phyloP scores from a whole-genome alignment of 345 rosid species.

The Aegle marmelos region DNA sequence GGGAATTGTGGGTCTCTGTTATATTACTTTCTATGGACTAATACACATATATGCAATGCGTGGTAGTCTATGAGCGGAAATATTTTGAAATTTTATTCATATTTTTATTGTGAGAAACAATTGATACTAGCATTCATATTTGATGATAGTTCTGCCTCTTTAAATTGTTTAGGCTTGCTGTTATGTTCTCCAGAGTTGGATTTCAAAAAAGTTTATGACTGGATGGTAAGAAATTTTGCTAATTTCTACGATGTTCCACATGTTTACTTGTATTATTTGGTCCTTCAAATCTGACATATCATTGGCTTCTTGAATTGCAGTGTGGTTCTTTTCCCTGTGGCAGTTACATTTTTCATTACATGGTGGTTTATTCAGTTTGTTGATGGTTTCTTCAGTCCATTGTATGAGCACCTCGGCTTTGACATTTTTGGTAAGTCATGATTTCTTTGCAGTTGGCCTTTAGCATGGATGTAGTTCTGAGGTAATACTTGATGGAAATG shows the following conservation, averaged over 20 bases:
- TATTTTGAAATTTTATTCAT: background rate
- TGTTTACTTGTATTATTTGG: background rate
- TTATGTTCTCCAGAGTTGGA: constrained; percentile 66
- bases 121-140: background rate
- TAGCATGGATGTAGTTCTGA: background rate
- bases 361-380: constrained; percentile 79
- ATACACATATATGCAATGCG: background rate
- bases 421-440: constrained; percentile 54
- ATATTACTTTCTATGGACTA: background rate
- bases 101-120: background rate
- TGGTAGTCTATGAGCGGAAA: background rate
- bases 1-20: background rate
- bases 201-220: constrained; percentile 75
- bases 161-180: constrained; percentile 58
- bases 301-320: constrained; percentile 36
- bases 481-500: background rate
- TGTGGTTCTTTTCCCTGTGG: constrained; percentile 74
- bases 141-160: constrained; percentile 5
- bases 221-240: constrained; percentile 50
- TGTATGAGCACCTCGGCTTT: constrained; percentile 58
- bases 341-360: constrained; percentile 63
- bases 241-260: constrained; percentile 2
- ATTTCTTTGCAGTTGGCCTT: background rate
- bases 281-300: constrained; percentile 23
- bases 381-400: constrained; percentile 73